Conservation (phyloP, 208 protist genomes). For the Angomonas ambiguus region DNA sequence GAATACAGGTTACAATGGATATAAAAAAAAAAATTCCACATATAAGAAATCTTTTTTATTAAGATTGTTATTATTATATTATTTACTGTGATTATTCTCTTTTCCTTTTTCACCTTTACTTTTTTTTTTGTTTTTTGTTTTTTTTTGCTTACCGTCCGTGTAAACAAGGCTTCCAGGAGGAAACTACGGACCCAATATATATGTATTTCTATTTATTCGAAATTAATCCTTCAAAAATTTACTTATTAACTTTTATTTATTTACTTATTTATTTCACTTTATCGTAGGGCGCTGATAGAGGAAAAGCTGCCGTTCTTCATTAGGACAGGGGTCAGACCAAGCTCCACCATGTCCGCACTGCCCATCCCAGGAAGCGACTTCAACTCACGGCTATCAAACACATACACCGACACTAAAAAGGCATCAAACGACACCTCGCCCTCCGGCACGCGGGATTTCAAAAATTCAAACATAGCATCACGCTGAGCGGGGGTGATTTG, state of each 20-base stretch:
- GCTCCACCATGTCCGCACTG: slow-evolving; percentile 31
- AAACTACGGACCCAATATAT: too few relatives aligned
- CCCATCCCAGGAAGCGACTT: slow-evolving; percentile 8
- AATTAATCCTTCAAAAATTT: too few relatives aligned
- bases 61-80: slow-evolving; percentile 4
- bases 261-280: too few relatives aligned
- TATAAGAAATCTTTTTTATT: too few relatives aligned
- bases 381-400: slow-evolving; percentile 53
- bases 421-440: slow-evolving; percentile 57
- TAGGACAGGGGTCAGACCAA: slow-evolving; percentile 38
- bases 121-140: slow-evolving; percentile 3
- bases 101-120: neutral
- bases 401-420: slow-evolving; percentile 62
- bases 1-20: too few relatives aligned
- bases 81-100: slow-evolving; percentile 6
- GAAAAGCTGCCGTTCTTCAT: slow-evolving; percentile 65
- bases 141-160: neutral
- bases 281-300: slow-evolving; percentile 10
- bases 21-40: too few relatives aligned
- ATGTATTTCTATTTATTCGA: too few relatives aligned
- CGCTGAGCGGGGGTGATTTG: slow-evolving; percentile 70
- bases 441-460: slow-evolving; percentile 36
- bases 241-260: slow-evolving; percentile 18
- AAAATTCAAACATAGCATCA: slow-evolving; percentile 71
- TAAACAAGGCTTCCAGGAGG: too few relatives aligned